Percentiles rank a stretch among this genome's conserved stretches.
Conservation (phyloP, 2,329 filamentous ascomycete genomes). For the Xylaria sp. region DNA sequence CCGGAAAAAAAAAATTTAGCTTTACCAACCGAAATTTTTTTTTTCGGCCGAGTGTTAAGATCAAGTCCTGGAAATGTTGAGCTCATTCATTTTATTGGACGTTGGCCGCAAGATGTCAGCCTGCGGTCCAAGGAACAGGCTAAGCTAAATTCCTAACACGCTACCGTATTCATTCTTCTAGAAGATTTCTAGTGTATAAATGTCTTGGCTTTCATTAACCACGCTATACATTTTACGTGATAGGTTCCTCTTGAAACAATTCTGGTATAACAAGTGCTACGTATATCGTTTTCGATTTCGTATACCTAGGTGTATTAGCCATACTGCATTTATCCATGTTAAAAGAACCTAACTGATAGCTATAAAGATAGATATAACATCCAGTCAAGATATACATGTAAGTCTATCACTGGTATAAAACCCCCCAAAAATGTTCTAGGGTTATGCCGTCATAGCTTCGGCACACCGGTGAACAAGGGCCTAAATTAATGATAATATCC, state of each 20-base stretch:
- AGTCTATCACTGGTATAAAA: too few relatives aligned
- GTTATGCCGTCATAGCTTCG: too few relatives aligned
- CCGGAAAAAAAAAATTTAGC: slow-evolving; percentile 26
- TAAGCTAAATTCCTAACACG: too few relatives aligned
- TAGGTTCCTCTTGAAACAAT: slow-evolving; percentile 7
- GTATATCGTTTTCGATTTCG: slow-evolving; percentile 4
- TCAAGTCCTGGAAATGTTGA: slow-evolving; percentile 20
- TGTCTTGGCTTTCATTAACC: slow-evolving; percentile 25
- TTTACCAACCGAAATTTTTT: slow-evolving; percentile 17
- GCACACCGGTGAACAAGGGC: background rate
- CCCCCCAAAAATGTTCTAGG: too few relatives aligned
- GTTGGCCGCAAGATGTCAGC: slow-evolving; percentile 11
- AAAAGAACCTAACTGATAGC: background rate
- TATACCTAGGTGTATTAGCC: background rate
- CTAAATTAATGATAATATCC: background rate
- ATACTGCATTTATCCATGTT: background rate
- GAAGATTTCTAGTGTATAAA: slow-evolving; percentile 34
- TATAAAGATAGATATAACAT: too few relatives aligned
- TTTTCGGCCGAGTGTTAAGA: slow-evolving; percentile 19
- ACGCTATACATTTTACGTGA: background rate
- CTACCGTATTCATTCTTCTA: slow-evolving; percentile 26
- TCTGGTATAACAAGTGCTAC: slow-evolving; percentile 7
- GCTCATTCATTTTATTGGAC: slow-evolving; percentile 21
- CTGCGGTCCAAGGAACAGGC: slow-evolving; percentile 2
- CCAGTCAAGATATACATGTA: too few relatives aligned